Conservation (phyloP, 2,329 filamentous ascomycete species). For the Ascochyta clinopodiicola region DNA sequence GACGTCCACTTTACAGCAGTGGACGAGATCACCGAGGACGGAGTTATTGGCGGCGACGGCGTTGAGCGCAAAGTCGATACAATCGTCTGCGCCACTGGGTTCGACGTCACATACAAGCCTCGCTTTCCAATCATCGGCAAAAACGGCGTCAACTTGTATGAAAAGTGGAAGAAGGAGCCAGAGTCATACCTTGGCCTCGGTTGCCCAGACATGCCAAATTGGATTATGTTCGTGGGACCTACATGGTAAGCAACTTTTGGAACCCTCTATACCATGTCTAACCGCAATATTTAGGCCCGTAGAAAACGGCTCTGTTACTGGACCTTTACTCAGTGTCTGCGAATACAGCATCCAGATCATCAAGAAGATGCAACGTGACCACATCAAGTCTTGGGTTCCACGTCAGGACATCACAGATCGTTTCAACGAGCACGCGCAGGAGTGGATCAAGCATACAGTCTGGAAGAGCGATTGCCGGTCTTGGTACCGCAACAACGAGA, state of each 20-base stretch:
- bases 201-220: conserved; percentile 20
- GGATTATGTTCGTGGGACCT: conserved; percentile 31
- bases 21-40: conserved; percentile 52
- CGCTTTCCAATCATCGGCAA: conserved; percentile 51
- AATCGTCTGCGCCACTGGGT: conserved; percentile 48
- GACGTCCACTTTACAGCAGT: conserved; percentile 59
- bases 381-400: conserved; percentile 52
- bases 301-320: conserved; percentile 55
- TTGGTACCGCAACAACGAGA: conserved; percentile 56
- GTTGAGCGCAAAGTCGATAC: conserved; percentile 49
- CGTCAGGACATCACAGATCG: conserved; percentile 50
- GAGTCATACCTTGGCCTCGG: conserved; percentile 50
- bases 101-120: conserved; percentile 52
- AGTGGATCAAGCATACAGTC: conserved; percentile 59
- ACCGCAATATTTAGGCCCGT: conserved; percentile 45
- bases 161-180: conserved; percentile 49
- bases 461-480: conserved; percentile 55
- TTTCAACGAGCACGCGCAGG: conserved; percentile 55
- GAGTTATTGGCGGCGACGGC: conserved; percentile 52
- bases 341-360: conserved; percentile 53
- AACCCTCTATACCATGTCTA: background rate
- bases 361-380: conserved; percentile 56
- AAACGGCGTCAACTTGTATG: conserved; percentile 46
- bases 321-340: conserved; percentile 48
- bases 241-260: conserved; percentile 18